These are phyloP conservation scores for Grifola frondosa DNA, from an alignment of 1,284 basidiomycete species.

Conservation along the genomic window DNA sequence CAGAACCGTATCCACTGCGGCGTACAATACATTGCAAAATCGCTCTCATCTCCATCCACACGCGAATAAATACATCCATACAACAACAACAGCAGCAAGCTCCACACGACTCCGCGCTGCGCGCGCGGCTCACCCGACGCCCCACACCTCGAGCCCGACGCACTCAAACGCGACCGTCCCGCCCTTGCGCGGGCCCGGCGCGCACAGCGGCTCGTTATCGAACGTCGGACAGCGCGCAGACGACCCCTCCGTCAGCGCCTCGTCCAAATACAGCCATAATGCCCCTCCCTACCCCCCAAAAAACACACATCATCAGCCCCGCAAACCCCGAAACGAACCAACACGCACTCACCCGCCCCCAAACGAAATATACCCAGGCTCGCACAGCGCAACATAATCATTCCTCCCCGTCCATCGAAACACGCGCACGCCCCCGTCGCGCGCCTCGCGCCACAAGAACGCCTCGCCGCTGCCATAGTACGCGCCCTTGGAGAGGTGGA, in stretches of 20 bases:
- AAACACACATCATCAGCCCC: background rate
- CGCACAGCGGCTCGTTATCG: slow-evolving; percentile 82
- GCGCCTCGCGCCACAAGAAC: slow-evolving; percentile 73
- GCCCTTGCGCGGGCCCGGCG: slow-evolving; percentile 43
- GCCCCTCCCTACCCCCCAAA: slow-evolving; percentile 61
- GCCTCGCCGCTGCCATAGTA: slow-evolving; percentile 89
- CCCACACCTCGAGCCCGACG: slow-evolving; percentile 87
- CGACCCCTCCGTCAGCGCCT: slow-evolving; percentile 78
- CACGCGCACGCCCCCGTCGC: slow-evolving; percentile 48
- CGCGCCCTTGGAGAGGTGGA: slow-evolving; percentile 55
- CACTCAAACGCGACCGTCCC: slow-evolving; percentile 73
- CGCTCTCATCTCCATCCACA: too few species aligned
- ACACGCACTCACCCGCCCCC: slow-evolving; percentile 77
- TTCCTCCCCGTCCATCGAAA: slow-evolving; percentile 91
- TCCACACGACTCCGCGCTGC: too few species aligned
- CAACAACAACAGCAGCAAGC: too few species aligned
- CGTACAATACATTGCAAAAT: too few species aligned
- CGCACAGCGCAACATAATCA: slow-evolving; percentile 88
- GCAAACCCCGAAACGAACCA: slow-evolving; percentile 3
- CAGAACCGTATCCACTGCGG: too few species aligned
- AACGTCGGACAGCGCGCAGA: slow-evolving; percentile 87
- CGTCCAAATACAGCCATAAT: slow-evolving; percentile 89
- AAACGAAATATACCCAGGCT: slow-evolving; percentile 78
- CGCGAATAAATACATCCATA: too few species aligned
- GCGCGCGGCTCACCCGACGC: slow-evolving; percentile 49